Conservation (phyloP, 768 basidiomycete species). For the Calocera viscosa region DNA sequence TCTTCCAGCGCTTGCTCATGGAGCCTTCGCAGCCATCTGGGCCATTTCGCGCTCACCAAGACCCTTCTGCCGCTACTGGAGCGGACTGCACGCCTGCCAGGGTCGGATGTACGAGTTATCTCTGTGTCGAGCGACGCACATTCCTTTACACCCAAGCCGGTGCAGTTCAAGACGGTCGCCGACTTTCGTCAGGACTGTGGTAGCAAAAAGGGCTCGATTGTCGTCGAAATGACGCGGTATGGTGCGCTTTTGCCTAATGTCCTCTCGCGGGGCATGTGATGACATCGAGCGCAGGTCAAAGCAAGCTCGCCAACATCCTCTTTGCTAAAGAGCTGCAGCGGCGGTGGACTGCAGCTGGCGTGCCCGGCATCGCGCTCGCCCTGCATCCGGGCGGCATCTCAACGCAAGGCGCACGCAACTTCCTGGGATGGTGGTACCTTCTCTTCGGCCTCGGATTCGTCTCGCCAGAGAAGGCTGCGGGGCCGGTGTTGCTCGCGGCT, state of each 20-base stretch:
- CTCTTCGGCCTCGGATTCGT: constrained; percentile 20
- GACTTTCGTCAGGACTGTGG: background rate
- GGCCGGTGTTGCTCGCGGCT: background rate
- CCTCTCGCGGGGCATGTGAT: background rate
- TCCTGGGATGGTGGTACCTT: constrained; percentile 19
- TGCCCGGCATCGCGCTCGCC: constrained; percentile 32
- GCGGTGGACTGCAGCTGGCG: constrained; percentile 27
- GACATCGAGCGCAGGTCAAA: constrained; percentile 18
- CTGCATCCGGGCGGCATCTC: constrained; percentile 35
- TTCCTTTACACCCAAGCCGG: background rate
- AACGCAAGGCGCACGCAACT: constrained; percentile 18
- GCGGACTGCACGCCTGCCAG: constrained; percentile 36
- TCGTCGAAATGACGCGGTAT: background rate
- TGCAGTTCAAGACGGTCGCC: background rate
- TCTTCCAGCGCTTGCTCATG: background rate
- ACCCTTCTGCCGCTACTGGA: constrained; percentile 42
- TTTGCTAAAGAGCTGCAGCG: background rate
- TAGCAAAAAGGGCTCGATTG: background rate
- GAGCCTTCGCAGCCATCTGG: constrained; percentile 32
- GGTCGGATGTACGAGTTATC: constrained; percentile 51
- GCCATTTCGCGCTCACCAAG: constrained; percentile 45
- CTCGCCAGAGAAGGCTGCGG: constrained; percentile 14
- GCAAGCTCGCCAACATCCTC: background rate
- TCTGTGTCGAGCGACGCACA: constrained; percentile 28
- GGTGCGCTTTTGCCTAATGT: background rate